Base-by-base conservation (phyloP, 495 filamentous ascomycete species). In the Neurospora hispaniola region DNA sequence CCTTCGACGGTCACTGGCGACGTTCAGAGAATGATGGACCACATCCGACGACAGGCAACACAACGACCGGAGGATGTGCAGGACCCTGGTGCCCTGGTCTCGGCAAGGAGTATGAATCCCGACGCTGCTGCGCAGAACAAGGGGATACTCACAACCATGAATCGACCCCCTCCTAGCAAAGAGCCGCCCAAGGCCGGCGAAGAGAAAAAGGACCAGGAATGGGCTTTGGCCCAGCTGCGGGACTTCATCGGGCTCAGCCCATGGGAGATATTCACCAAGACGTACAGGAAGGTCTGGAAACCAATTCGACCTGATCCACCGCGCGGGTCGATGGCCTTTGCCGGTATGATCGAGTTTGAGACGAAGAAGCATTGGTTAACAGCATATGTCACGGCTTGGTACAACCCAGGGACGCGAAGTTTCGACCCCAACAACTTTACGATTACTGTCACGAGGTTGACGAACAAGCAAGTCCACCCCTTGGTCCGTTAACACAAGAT, bases 321-420 rank as follows among this genome's bases (percentile, higher is more conserved):
- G 11, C 85, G 89, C 35, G 93, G 93, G 3, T 85, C 85, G 35
- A 86, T 94, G 70, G 79, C 86, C 18, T 83, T 95, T 27, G 81
- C 81, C 23, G 93, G 93, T 1, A 81, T 92, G 2, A 86, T 96
- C 0, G 90, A 90, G 71, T 69, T 95, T 2, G 82, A 85, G 40
- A 89, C 90, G 2, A 78, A 86, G 0, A 87, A 82, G 69, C 90
- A 74, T 8, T 70, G 72, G 31, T 16, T 84, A 23, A 76, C 76
- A 3, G 23, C 84, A 16, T 81, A 82, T 44, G 78, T 76, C 0
- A 2, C 72, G 59, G 75, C 41, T 8, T 83, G 80, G 77, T 83
- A 77, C 41, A 75, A 81, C 48, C 78, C 80, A 0, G 75, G 72
- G 40, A 76, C 75, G 2, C 75, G 74, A 70, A 41, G 48, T 3